Conservation (phyloP, 2,329 filamentous ascomycete species). For the Trichophyton simii region DNA sequence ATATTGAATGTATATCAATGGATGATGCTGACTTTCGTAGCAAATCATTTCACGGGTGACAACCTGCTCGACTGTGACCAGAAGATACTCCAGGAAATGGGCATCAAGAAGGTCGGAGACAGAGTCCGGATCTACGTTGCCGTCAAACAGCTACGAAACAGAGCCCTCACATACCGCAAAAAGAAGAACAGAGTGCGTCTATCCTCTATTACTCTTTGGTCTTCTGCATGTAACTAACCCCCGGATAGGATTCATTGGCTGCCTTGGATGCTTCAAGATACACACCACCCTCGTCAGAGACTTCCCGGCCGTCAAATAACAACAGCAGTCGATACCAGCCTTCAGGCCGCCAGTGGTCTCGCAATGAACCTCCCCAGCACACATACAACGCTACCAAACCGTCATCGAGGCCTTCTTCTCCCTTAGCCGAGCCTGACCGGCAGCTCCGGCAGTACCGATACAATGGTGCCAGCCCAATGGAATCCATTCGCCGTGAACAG, state of each 20-base stretch:
- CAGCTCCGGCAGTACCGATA: constrained; percentile 47
- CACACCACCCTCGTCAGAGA: constrained; percentile 51
- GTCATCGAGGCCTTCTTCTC: constrained; percentile 59
- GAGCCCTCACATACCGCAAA: constrained; percentile 62
- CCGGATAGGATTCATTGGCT: constrained; percentile 63
- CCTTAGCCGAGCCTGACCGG: constrained; percentile 44
- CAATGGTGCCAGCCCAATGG: constrained; percentile 46
- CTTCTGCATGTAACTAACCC: background rate
- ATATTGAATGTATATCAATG: background rate
- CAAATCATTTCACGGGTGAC: constrained; percentile 95
- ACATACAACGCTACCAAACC: background rate
- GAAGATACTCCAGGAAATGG: constrained; percentile 91
- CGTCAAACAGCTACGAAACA: constrained; percentile 71
- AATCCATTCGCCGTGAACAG: constrained; percentile 40
- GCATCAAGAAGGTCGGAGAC: constrained; percentile 94
- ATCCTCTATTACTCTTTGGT: background rate
- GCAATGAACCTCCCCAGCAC: constrained; percentile 19
- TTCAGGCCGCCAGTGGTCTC: constrained; percentile 51
- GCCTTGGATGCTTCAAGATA: constrained; percentile 56
- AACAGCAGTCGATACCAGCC: constrained; percentile 35
- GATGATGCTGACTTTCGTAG: constrained; percentile 22
- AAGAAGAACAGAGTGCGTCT: constrained; percentile 66
- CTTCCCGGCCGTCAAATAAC: constrained; percentile 48
- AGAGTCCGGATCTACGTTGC: constrained; percentile 79
- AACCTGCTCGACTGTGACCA: constrained; percentile 96